Base-by-base conservation (phyloP, 345 rosid species). In the Trapa bicornis region DNA sequence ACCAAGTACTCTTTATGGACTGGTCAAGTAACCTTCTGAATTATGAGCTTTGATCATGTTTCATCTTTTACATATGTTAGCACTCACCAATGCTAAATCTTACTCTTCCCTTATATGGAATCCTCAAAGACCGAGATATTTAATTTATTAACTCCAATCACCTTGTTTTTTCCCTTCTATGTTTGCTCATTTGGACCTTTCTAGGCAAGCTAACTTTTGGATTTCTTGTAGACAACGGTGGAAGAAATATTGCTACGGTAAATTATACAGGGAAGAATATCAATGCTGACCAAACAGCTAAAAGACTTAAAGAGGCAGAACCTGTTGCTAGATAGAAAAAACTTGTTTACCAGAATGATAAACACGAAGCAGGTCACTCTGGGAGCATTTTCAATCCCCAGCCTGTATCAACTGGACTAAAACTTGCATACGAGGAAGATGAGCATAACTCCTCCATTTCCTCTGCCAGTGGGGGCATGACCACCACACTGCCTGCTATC, bases 391-490 rank as follows among this genome's bases (percentile, higher is more conserved):
- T 77, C 73, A 85, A 87, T 67, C 85, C 82, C 45, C 84, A 79
- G 74, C 76, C 77, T 37, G 86, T 87, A 43, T 89, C 96, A 6
- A 87, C 86, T 53, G 93, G 93, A 66, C 75, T 87, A 67, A 84
- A 74, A 68, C 81, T 87, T n/a, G 85, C 91, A 0, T 82, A 67
- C 42, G 91, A 84, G 50, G 91, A 89, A 54, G 96, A 89, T 69
- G 89, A 82, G 66, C 87, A 72, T 66, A 89, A 89, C 72, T 85
- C 96, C 61, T 80, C 90, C 0, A 78, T 82, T 65, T 77, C 89
- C 68, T 79, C 86, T 68, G 81, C 73, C 47, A 81, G 84, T 70
- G 93, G 80, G 22, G 75, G 72, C 67, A 76, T 83, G 67, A 35
- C 76, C 37, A 70, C 72, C 61, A 74, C 79, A 36, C 77, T 78